These are phyloP conservation scores for Aspergillus fructus DNA, from an alignment of 2,329 filamentous ascomycete genomes.

Conservation along the genomic window DNA sequence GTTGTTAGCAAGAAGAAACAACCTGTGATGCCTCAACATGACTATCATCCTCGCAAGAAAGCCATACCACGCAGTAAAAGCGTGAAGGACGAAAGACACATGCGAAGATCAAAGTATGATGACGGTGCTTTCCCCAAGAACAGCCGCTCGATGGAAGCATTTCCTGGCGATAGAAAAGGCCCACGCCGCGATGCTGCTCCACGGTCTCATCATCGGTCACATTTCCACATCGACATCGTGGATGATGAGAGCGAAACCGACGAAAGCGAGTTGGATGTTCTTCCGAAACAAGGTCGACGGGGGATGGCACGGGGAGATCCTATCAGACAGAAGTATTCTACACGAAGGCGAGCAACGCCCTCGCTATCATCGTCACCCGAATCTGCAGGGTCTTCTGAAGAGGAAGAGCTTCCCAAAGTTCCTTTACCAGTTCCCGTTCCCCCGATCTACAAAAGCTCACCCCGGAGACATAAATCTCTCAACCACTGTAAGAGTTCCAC, in stretches of 20 bases:
- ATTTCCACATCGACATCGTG: constrained; percentile 13
- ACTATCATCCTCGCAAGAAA: constrained; percentile 4
- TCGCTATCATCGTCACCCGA: constrained; percentile 14
- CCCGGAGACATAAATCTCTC: constrained; percentile 2
- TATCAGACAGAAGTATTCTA: constrained; percentile 35
- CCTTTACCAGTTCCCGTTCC: constrained; percentile 19
- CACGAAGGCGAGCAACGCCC: constrained; percentile 28
- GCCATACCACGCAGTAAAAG: constrained; percentile 7
- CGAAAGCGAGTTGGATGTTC: constrained; percentile 24
- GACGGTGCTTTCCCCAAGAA: constrained; percentile 3
- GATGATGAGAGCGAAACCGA: constrained; percentile 15
- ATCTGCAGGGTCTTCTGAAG: constrained; percentile 21
- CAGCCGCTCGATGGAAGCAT: constrained; percentile 3
- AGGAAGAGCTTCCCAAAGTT: constrained; percentile 36
- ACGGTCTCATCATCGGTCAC: constrained; percentile 11
- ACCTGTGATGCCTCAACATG: constrained; percentile 5
- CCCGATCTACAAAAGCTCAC: constrained; percentile 2
- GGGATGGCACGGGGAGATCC: constrained; percentile 19
- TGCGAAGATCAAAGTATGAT: constrained; percentile 6
- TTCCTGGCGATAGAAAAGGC: constrained; percentile 10
- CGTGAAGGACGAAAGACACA: constrained; percentile 7
- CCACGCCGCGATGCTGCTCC: constrained; percentile 8
- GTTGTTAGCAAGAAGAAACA: constrained; percentile 5
- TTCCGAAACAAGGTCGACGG: constrained; percentile 28
- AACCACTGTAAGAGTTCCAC: neutral